Conservation (phyloP, 345 rosid genomes). For the Clausena lansium region DNA sequence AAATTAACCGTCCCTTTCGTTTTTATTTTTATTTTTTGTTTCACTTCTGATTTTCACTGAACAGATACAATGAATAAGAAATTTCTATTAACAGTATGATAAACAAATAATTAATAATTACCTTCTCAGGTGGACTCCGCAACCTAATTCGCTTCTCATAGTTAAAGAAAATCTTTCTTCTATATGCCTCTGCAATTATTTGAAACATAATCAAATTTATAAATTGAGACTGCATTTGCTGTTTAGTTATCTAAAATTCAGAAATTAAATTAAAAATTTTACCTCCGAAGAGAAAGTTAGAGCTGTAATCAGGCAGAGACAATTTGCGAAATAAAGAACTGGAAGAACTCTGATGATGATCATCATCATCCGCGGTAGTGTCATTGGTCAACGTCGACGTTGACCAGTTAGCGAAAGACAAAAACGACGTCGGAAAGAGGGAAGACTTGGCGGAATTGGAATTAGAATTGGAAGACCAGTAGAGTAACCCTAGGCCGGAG, state of each 20-base stretch:
- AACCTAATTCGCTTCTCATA: conserved; percentile 95
- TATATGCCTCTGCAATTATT: conserved; percentile 54
- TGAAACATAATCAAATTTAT: neutral
- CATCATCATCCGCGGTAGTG: conserved; percentile 21
- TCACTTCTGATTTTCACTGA: too few relatives aligned
- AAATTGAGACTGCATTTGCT: neutral
- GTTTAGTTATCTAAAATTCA: neutral
- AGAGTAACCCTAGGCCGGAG: conserved; percentile 62
- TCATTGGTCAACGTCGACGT: conserved; percentile 20
- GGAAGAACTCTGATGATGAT: conserved; percentile 13
- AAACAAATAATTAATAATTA: conserved; percentile 5
- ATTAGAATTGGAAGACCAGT: conserved; percentile 37
- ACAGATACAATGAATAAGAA: neutral
- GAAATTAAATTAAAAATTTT: neutral
- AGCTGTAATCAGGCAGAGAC: conserved; percentile 58
- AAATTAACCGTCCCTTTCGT: neutral
- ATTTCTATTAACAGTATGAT: neutral
- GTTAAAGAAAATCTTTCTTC: conserved; percentile 88
- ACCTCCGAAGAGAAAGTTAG: conserved; percentile 70
- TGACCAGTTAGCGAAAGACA: conserved; percentile 52
- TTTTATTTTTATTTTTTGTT: too few relatives aligned
- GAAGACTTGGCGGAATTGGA: conserved; percentile 31
- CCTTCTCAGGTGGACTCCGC: conserved; percentile 96
- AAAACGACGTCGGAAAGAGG: conserved; percentile 26
- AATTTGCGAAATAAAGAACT: conserved; percentile 44